A percentile compares a stretch with the other conserved stretches of the same genome.
These are phyloP conservation scores for Lasiodiplodia gonubiensis DNA, from an alignment of 2,329 filamentous ascomycete species.

Conservation along the genomic window DNA sequence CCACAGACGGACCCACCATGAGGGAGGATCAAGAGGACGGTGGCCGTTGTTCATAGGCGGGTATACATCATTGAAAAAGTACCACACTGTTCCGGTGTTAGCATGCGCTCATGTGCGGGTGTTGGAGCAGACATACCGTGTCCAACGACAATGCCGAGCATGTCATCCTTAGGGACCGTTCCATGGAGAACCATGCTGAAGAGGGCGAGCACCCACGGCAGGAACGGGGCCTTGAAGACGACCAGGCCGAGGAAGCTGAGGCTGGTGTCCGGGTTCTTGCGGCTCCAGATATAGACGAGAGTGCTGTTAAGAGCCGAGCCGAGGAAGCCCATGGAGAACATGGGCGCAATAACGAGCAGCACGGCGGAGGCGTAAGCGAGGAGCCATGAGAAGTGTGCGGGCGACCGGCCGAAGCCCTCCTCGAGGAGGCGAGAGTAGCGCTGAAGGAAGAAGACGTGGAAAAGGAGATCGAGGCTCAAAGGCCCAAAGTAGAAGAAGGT, in stretches of 20 bases:
- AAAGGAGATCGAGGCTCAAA: constrained; percentile 89
- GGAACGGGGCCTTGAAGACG: constrained; percentile 90
- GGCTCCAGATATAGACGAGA: constrained; percentile 96
- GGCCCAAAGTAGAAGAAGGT: constrained; percentile 98
- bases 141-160: constrained; percentile 91
- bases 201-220: constrained; percentile 93
- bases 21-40: constrained; percentile 84
- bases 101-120: constrained; percentile 22
- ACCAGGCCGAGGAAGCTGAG: constrained; percentile 85
- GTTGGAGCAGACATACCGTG: constrained; percentile 61
- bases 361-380: constrained; percentile 82
- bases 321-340: constrained; percentile 90
- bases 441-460: constrained; percentile 98
- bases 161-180: constrained; percentile 89
- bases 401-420: constrained; percentile 88
- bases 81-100: constrained; percentile 68
- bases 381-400: constrained; percentile 94
- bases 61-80: constrained; percentile 97
- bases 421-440: constrained; percentile 94
- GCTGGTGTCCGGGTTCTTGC: constrained; percentile 88
- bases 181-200: constrained; percentile 93
- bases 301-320: constrained; percentile 93
- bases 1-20: constrained; percentile 88
- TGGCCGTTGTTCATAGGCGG: constrained; percentile 85
- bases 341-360: constrained; percentile 79